Evolutionary conservation across 768 basidiomycete genomes (phyloP), one percentile per base, ranked within the genome.

Genomic region (Steccherinum ochraceum): DNA sequence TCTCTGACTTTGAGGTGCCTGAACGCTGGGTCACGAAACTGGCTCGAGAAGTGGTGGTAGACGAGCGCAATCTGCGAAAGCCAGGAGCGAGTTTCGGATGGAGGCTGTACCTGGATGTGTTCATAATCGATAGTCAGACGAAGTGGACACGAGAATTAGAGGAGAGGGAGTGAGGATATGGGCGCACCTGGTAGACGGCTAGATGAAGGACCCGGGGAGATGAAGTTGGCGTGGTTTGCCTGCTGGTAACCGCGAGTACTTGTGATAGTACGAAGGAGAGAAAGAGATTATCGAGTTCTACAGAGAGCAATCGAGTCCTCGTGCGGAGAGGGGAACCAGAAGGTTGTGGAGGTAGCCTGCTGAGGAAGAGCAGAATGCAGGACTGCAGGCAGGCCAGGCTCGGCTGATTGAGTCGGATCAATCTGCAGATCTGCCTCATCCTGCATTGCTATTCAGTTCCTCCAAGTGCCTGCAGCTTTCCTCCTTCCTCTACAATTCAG

Each of bases 201-300:
- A 43, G 16, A 43, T 43, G 41, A 18, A 43, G 41, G 41, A n/a
- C 11, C 35, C 35, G 11, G 5, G 41, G 30, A 7, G 16, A 10
- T 19, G n/a, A n/a, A 19, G n/a, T 23, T 7, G 7, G 41, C 41
- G 41, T 23, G 41, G 7, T 43, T 5, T 18, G 41, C 41, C n/a
- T 43, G 41, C 21, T n/a, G n/a, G 21, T 23, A n/a, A 10, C 41
- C 41, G 16, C n/a, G 41, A n/a, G 41, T 43, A n/a, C n/a, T n/a
- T n/a, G n/a, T 19, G 41, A 23, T 43, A 23, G n/a, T 10, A 43
- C 11, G 41, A n/a, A n/a, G n/a, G n/a, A n/a, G n/a, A n/a, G 21
- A 23, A 7, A 43, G 41, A 43, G 41, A 43, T 43, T 43, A 43
- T 43, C 41, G 41, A 43, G 21, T n/a, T n/a, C 41, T 43, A 18